Conservation (phyloP, 1,284 basidiomycete genomes). For the Ceratobasidium sp. region DNA sequence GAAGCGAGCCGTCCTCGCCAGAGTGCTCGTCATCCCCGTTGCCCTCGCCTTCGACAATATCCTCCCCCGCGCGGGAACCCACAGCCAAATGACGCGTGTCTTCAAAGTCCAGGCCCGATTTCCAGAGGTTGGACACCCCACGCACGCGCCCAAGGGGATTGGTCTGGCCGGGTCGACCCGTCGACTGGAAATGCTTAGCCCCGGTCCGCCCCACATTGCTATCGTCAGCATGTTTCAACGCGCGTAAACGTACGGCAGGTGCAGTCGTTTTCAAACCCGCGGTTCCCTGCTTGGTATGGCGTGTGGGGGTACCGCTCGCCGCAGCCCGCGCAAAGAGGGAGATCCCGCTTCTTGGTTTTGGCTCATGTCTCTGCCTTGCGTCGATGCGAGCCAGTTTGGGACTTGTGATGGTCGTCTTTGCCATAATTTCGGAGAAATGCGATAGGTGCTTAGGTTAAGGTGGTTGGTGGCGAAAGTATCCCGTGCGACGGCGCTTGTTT, state of each 20-base stretch:
- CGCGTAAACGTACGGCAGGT: neutral
- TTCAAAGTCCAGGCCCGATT: slow-evolving; percentile 29
- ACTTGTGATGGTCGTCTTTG: slow-evolving; percentile 10
- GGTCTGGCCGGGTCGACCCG: slow-evolving; percentile 1
- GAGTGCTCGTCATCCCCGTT: slow-evolving; percentile 21
- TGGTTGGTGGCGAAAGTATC: slow-evolving; percentile 28
- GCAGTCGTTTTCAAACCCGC: neutral
- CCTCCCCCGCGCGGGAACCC: neutral
- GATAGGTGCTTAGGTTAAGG: neutral
- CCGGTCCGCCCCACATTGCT: slow-evolving; percentile 24
- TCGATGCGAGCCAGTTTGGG: slow-evolving; percentile 35
- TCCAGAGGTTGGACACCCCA: slow-evolving; percentile 36
- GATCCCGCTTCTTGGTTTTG: slow-evolving; percentile 34
- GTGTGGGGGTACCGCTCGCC: slow-evolving; percentile 21
- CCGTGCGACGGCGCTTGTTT: slow-evolving; percentile 35
- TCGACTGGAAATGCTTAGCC: slow-evolving; percentile 1
- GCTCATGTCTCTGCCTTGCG: slow-evolving; percentile 31
- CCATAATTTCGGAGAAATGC: slow-evolving; percentile 31
- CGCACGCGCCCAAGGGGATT: slow-evolving; percentile 11
- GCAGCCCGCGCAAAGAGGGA: slow-evolving; percentile 18
- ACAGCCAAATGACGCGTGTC: slow-evolving; percentile 18
- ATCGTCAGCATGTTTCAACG: slow-evolving; percentile 8
- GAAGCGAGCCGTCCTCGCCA: slow-evolving; percentile 1
- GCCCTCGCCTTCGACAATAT: slow-evolving; percentile 26
- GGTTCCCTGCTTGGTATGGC: neutral